These are phyloP conservation scores for Cerrena zonata DNA, from an alignment of 1,284 basidiomycete species.

Conservation along the genomic window DNA sequence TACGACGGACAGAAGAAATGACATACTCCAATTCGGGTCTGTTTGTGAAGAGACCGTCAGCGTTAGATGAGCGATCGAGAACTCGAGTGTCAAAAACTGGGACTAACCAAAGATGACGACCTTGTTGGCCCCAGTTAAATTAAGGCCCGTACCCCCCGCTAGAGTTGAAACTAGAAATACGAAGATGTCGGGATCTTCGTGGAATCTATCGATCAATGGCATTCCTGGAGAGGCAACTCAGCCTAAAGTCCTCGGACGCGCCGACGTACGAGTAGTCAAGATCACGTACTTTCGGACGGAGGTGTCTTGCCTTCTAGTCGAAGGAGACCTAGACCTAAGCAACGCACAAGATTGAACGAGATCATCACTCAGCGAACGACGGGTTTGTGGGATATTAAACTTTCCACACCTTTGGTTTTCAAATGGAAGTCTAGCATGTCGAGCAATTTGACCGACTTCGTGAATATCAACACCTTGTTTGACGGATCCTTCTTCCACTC, in stretches of 20 bases:
- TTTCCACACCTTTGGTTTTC: conserved; percentile 38
- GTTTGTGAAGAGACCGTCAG: not conserved
- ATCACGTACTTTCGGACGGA: conserved; percentile 56
- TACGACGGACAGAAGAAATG: not conserved
- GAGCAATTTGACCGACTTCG: conserved; percentile 77
- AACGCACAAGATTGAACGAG: conserved; percentile 4
- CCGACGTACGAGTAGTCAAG: not conserved
- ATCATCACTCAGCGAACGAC: not conserved
- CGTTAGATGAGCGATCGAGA: not conserved
- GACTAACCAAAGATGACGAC: conserved; percentile 77
- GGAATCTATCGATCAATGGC: conserved; percentile 76
- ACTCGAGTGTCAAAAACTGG: not conserved
- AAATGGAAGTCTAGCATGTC: conserved; percentile 75
- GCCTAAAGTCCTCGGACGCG: not conserved
- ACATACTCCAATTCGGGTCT: conserved; percentile 87
- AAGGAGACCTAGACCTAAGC: conserved; percentile 56
- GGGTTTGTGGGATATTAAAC: not conserved
- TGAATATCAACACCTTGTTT: conserved; percentile 83
- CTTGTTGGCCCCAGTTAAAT: conserved; percentile 74
- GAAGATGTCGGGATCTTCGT: conserved; percentile 66
- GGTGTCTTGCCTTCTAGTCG: conserved; percentile 71
- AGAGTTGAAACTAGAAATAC: conserved; percentile 77
- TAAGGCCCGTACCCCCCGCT: conserved; percentile 72
- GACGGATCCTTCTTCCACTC: conserved; percentile 58
- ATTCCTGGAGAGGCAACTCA: conserved; percentile 48